A percentile compares a stretch with the other conserved stretches of the same genome.
phyloP scores from a whole-genome alignment of 148 eudicot genomes.

The Cornus kousa region DNA sequence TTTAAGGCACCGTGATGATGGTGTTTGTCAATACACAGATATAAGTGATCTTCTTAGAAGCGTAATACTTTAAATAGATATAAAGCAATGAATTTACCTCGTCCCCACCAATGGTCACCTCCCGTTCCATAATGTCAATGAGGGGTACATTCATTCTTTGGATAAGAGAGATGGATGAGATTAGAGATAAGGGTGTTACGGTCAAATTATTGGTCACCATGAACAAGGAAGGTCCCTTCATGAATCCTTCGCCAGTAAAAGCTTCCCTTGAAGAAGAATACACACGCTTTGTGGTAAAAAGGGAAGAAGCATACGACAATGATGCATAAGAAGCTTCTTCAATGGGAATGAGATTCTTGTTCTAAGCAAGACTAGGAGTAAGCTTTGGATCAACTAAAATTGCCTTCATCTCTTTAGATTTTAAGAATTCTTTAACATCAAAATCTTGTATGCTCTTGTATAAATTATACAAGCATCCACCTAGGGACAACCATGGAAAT shows the following conservation, averaged over 20 bases:
- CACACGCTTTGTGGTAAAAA: too few relatives aligned
- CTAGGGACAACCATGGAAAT: background rate
- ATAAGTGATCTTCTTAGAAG: too few relatives aligned
- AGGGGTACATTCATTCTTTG: background rate
- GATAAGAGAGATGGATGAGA: background rate
- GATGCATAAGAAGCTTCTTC: background rate
- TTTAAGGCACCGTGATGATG: too few relatives aligned
- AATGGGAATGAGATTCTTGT: background rate
- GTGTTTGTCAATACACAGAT: too few relatives aligned
- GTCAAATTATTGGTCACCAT: background rate
- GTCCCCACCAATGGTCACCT: background rate
- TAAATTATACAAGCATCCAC: background rate
- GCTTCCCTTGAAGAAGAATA: background rate
- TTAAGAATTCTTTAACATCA: background rate
- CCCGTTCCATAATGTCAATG: background rate
- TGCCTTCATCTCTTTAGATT: background rate
- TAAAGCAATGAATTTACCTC: background rate
- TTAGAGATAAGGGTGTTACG: background rate
- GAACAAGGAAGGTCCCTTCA: background rate
- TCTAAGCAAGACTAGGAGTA: slow-evolving; percentile 5
- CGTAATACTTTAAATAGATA: too few relatives aligned
- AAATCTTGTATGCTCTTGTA: background rate
- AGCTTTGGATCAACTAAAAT: background rate
- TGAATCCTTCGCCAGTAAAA: background rate
- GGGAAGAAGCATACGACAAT: background rate